phyloP scores from a whole-genome alignment of 768 basidiomycete species.

The Kockovaella imperatae region DNA sequence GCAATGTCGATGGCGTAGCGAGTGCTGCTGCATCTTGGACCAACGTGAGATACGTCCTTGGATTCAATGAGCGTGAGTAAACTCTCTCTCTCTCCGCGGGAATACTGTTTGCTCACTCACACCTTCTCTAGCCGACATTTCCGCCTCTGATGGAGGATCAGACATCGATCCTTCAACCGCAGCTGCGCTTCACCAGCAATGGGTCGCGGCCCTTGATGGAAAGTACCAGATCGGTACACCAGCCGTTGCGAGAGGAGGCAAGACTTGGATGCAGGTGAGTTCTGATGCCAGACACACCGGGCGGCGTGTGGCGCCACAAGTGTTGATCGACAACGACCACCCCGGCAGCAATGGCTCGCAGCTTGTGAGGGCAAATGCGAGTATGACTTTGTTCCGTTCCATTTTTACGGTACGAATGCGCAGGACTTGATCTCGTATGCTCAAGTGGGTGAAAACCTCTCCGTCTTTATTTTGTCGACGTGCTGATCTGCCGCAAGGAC shows the following conservation, averaged over 20 bases:
- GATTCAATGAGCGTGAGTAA: constrained; percentile 39
- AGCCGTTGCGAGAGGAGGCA: constrained; percentile 31
- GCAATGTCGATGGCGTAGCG: not conserved
- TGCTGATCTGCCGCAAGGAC: constrained; percentile 11
- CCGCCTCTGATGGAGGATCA: constrained; percentile 17
- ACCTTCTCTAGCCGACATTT: constrained; percentile 13
- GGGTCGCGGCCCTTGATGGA: constrained; percentile 14
- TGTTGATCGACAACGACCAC: too few relatives aligned
- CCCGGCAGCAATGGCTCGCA: constrained; percentile 21
- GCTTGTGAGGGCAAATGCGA: constrained; percentile 34
- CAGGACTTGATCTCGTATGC: constrained; percentile 18
- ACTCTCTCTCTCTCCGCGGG: not conserved
- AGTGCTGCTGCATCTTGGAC: not conserved
- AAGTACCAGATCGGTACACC: constrained; percentile 28
- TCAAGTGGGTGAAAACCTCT: constrained; percentile 13
- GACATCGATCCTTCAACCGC: constrained; percentile 14
- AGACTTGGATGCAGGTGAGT: constrained; percentile 31
- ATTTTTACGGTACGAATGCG: constrained; percentile 35
- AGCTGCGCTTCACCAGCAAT: constrained; percentile 20
- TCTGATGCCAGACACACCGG: too few relatives aligned
- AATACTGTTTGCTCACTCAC: not conserved
- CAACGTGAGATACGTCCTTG: constrained; percentile 19
- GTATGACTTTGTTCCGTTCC: constrained; percentile 37
- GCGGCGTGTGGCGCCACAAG: not conserved
- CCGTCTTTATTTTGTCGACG: not conserved